Base-by-base conservation (phyloP, 2,329 filamentous ascomycete genomes). In the Fusarium sublunatum region DNA sequence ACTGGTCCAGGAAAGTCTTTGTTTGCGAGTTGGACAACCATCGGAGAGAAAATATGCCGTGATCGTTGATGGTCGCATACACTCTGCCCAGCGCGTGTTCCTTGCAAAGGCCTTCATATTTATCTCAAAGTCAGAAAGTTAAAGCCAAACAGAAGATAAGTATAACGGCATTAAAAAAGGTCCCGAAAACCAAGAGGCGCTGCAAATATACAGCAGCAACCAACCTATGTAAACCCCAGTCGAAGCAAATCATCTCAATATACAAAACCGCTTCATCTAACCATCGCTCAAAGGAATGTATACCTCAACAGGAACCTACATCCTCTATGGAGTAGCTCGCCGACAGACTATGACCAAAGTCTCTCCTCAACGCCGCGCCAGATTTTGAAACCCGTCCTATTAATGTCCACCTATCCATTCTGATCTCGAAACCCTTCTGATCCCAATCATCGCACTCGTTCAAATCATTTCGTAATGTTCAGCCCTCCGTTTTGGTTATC, bases 401-500 rank as follows among this genome's bases (percentile, higher is more conserved):
- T 24, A 53, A 36, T 48, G 36, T 34, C 32, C 28, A 25, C 41
- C 9, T 6, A 28, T 13, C 7, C n/a, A 4, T 4, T 13, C 31
- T 5, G 2, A 11, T 25, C 15, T 34, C 38, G 7, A 26, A 42
- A 8, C 10, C 15, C n/a, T 15, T 6, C 15, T 9, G 19, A 15
- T 8, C 11, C 26, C 24, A 35, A 13, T 15, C 10, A 13, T 11
- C 26, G 13, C 29, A 12, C 15, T 42, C 22, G 26, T 34, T 35
- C 38, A 15, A 31, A 22, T 54, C 35, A 52, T 34, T 48, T 61
- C 19, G 41, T 34, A 12, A 41, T 41, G 9, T 56, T 41, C 46
- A 56, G 13, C 11, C 53, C 60, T 6, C 51, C 36, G 5, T 44
- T 13, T 9, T 52, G 22, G 19, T 50, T 42, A 19, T 59, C 46